Conservation (phyloP, 768 basidiomycete species). For the Candolleomyces efflorescens region DNA sequence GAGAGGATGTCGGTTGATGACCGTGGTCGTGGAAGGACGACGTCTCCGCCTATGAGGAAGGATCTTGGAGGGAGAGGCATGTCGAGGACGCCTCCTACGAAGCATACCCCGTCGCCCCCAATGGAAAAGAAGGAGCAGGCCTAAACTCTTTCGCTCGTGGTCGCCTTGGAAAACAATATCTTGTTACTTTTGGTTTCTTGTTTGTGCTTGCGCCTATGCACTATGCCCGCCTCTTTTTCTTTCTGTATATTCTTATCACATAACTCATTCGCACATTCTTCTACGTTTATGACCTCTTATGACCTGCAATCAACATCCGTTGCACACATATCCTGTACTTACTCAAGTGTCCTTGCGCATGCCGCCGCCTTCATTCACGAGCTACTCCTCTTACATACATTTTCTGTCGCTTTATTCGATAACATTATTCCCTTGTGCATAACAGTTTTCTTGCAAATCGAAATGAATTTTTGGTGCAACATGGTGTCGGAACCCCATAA, state of each 20-base stretch:
- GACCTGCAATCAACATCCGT: too few species aligned
- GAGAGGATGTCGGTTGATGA: slow-evolving; percentile 55
- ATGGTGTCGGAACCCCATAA: too few species aligned
- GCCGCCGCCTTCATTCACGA: background rate
- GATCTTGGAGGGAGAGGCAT: slow-evolving; percentile 23
- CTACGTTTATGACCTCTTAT: too few species aligned
- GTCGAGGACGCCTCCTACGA: slow-evolving; percentile 47
- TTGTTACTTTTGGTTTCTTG: too few species aligned
- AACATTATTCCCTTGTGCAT: background rate
- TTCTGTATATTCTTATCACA: background rate
- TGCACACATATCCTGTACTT: too few species aligned
- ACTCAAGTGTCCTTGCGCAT: too few species aligned
- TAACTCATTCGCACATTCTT: too few species aligned
- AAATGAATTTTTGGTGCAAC: too few species aligned
- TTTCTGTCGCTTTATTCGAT: slow-evolving; percentile 1
- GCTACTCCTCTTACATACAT: background rate
- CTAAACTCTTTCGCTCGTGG: slow-evolving; percentile 3
- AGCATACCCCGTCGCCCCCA: slow-evolving; percentile 53
- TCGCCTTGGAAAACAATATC: too few species aligned
- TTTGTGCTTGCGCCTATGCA: background rate
- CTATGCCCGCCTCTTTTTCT: slow-evolving; percentile 14
- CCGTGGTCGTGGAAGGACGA: slow-evolving; percentile 34
- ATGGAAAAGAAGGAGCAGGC: slow-evolving; percentile 39
- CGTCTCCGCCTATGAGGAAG: slow-evolving; percentile 50
- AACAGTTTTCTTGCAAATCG: too few species aligned